Conservation (phyloP, 768 basidiomycete genomes). For the Obba rivulosa region DNA sequence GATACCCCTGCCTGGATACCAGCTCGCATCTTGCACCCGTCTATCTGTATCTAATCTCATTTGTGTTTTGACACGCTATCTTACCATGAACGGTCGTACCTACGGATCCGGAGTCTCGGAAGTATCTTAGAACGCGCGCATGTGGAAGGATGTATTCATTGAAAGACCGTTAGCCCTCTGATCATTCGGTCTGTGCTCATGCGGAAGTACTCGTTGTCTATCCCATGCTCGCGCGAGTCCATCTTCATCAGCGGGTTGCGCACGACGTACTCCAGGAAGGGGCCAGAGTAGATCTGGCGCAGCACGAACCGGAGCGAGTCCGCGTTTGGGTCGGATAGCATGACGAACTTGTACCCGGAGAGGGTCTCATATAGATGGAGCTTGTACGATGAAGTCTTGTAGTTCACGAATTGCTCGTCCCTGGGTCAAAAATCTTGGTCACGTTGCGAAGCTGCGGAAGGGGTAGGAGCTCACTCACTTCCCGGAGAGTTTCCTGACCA, state of each 20-base stretch:
- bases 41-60: constrained; percentile 12
- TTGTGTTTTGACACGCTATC: too few species aligned
- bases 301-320: constrained; percentile 81
- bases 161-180: constrained; percentile 49
- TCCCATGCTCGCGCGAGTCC: constrained; percentile 78
- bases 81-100: neutral
- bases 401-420: constrained; percentile 88
- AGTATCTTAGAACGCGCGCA: neutral
- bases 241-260: constrained; percentile 83
- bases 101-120: constrained; percentile 2
- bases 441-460: neutral
- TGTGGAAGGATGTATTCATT: constrained; percentile 9
- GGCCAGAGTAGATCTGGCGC: constrained; percentile 88
- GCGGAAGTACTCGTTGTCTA: constrained; percentile 92
- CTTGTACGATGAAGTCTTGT: constrained; percentile 89
- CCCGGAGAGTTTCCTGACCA: constrained; percentile 91
- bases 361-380: constrained; percentile 89
- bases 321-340: constrained; percentile 81
- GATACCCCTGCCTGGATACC: too few species aligned
- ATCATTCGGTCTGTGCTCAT: constrained; percentile 73
- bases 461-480: constrained; percentile 41
- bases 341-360: constrained; percentile 92
- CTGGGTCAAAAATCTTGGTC: constrained; percentile 31
- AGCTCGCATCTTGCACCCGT: constrained; percentile 8
- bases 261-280: constrained; percentile 91